Evolutionary conservation across 2,329 filamentous ascomycete genomes (phyloP).

Genomic region (Tolypocladium endophyticum): DNA sequence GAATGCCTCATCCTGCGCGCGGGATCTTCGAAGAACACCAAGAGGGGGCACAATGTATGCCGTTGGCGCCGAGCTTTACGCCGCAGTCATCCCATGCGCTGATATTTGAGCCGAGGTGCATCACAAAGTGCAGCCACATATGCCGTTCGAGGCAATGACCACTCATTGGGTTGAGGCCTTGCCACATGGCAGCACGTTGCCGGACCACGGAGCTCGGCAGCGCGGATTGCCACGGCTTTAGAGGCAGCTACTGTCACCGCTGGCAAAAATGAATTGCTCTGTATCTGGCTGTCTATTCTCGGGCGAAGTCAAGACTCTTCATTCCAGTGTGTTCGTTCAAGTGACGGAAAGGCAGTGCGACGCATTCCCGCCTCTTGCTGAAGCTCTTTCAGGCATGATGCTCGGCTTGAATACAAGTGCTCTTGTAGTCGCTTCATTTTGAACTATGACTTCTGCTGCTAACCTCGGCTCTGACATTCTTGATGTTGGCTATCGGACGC

Average conservation of each 20-base stretch:
- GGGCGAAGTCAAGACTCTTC: not conserved
- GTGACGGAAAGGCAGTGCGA: not conserved
- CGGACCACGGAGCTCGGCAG: slow-evolving; percentile 24
- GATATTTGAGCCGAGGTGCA: slow-evolving; percentile 2
- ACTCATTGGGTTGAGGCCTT: slow-evolving; percentile 15
- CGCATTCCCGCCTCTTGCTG: not conserved
- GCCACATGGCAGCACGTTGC: slow-evolving; percentile 37
- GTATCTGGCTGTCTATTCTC: not conserved
- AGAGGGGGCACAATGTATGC: not conserved
- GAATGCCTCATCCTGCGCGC: not conserved
- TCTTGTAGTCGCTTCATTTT: too few relatives aligned
- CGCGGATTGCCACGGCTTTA: not conserved
- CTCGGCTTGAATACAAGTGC: too few relatives aligned
- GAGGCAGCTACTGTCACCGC: not conserved
- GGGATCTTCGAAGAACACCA: not conserved
- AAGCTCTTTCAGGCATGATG: not conserved
- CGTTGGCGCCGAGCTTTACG: not conserved
- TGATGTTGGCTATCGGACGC: not conserved
- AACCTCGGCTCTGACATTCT: not conserved
- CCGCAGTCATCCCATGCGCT: not conserved
- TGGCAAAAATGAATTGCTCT: not conserved
- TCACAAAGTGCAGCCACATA: slow-evolving; percentile 1
- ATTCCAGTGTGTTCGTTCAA: not conserved
- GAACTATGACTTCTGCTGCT: not conserved
- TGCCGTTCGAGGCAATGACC: not conserved